Evolutionary conservation across 331 rosid genomes (phyloP), one percentile per base, ranked within the genome.

Genomic region (Quercus lobata): DNA sequence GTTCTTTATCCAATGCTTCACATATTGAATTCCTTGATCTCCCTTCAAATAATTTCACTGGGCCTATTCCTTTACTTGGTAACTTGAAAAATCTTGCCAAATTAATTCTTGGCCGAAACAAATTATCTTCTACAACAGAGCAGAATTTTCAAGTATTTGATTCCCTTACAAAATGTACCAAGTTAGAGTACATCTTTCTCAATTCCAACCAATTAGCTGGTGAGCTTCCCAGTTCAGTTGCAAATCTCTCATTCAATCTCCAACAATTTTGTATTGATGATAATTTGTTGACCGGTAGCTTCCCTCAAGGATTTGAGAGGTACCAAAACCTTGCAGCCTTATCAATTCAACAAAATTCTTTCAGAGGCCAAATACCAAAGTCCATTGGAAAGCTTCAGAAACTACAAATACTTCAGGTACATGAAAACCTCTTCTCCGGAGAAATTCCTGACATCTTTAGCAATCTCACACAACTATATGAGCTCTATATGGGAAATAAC

Each of bases 401-500:
- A 15, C 52, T 82, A 55, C 24, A 1, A 57, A 6, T 0, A 9
- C 71, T 87, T 11, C 0, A 0, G 12, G 7, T 73, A 30, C 1
- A 56, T 58, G 8, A 2, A 12, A 87, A 87, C 19, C 16, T n/a
- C 4, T 55, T 87, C 17, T 84, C 86, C 1, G 81, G 86, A 21
- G 84, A 84, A 74, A 79, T 87, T 80, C 86, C 90, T 0, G 81
- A 87, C 6, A 62, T 79, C 2, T 87, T 87, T 79, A 84, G 90
- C 14, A 87, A 87, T 79, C 61, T 84, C 1, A 56, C 90, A 12
- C 56, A 34, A 57, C 49, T 81, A 1, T 56, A 0, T 55, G 0
- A 0, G 15, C 83, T 84, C 49, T 2, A 0, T 69, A 12, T 87
- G 76, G 54, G 70, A 25, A 3, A 25, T 1, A 87, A 87, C 77